Evolutionary conservation across 108 stramenopile species (phyloP), one percentile per base, ranked within the genome.

Genomic region (Nitzschia sp.): DNA sequence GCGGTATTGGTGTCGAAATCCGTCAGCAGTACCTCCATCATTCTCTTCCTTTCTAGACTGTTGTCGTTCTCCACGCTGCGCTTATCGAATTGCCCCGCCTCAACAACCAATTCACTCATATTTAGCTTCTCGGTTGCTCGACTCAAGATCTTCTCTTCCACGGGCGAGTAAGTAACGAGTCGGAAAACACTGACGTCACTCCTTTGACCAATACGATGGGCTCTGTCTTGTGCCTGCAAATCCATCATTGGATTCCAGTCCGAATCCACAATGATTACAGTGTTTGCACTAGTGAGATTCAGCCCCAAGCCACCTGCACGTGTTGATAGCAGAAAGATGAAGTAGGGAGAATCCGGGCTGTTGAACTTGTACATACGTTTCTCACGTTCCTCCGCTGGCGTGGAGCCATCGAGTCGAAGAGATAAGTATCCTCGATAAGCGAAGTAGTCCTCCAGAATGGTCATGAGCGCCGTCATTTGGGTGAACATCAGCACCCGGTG

Each of bases 231-330:
- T 4, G 97, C 97, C 77, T 99, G 98, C 38, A 94, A 68, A 71
- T 99, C 98, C 93, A 94, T 95, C 82, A 95, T 94, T 27, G 98
- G 98, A 72, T 99, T 99, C 98, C 98, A 99, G 76, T 99, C 98
- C 55, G 88, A 89, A 69, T 97, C 98, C 80, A 97, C 98, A 60
- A 99, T 92, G 64, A 99, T 91, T 24, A 96, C 96, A 6, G 96
- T 97, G 66, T 98, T 96, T 25, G 98, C 98, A 19, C 95, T 78
- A 21, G 96, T 90, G 26, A 91, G 81, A 57, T 94, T 91, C 34
- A 94, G 74, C 31, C 89, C 92, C 54, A 91, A 77, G 5, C 87
- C 95, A 23, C 99, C 99, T 21, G 99, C 98, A 3, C 98, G 79
- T 9, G 99, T 98, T 49, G 93, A 95, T 48, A 99, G 76, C 0